Percentiles rank a stretch among this genome's conserved stretches.
Conservation (phyloP, 2,329 filamentous ascomycete species). For the Exophiala bonariae region DNA sequence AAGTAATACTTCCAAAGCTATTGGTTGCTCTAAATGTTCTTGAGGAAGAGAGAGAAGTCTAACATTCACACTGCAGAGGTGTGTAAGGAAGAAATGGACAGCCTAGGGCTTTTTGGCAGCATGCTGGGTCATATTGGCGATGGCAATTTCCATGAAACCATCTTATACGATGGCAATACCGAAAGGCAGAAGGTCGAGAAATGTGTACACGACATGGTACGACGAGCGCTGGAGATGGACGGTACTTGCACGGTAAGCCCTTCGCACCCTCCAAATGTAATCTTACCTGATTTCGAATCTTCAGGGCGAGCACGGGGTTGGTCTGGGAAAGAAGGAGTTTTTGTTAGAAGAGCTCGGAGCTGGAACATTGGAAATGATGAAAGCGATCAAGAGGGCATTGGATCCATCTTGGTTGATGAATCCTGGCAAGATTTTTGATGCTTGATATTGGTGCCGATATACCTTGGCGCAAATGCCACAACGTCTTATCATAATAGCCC, state of each 20-base stretch:
- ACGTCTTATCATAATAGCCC: too few relatives aligned
- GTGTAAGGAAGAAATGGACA: slow-evolving; percentile 81
- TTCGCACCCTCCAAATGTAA: too few relatives aligned
- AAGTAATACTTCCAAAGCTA: slow-evolving; percentile 45
- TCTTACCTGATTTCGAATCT: neutral
- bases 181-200: slow-evolving; percentile 30
- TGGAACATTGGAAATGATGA: slow-evolving; percentile 25
- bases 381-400: slow-evolving; percentile 23
- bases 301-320: slow-evolving; percentile 29
- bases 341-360: slow-evolving; percentile 25
- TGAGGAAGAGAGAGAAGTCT: too few relatives aligned
- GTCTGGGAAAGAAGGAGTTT: slow-evolving; percentile 23
- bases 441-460: slow-evolving; percentile 51
- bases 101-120: slow-evolving; percentile 80
- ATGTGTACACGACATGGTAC: slow-evolving; percentile 26
- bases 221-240: slow-evolving; percentile 25
- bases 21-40: too few relatives aligned
- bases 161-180: slow-evolving; percentile 64
- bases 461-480: slow-evolving; percentile 48
- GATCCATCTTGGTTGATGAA: slow-evolving; percentile 28
- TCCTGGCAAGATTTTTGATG: slow-evolving; percentile 35
- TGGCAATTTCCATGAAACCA: slow-evolving; percentile 90
- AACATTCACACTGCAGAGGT: too few relatives aligned
- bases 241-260: slow-evolving; percentile 17
- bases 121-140: slow-evolving; percentile 89